Base-by-base conservation (phyloP, 1,139 yeast species). In the Pichia sp. region DNA sequence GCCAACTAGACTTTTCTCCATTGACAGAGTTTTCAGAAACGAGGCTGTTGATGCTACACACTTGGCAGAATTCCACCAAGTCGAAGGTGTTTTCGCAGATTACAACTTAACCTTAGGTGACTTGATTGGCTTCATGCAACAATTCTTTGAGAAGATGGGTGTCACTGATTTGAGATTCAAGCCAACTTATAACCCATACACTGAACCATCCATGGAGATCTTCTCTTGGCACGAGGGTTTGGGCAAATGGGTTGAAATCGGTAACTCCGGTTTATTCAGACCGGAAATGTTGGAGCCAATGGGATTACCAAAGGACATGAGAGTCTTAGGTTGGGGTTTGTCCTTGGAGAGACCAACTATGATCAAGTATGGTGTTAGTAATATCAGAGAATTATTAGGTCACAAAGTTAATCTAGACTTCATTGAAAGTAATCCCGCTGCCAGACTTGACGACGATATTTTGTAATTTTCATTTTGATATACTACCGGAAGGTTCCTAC, bases 41-140 rank as follows among this genome's bases (percentile, higher is more conserved):
- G 99, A 93, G 69, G 97, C 99, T 17, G 98, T 93, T 38, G 99
- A 93, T 60, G 98, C 97, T 37, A 93, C 99, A n/a, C 99, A 93
- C 64, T 75, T 93, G 64, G 98, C 98, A 20, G 99, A 93, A 67
- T 93, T 93, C 72, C 97, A 91, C 65, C 99, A 93, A 68, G 94
- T 93, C 45, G 99, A 93, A 67, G 99, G 99, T 67, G 98, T 93
- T 39, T 72, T 93, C 60, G 98, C 97, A 26, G 98, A 94, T 57
- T 88, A 86, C 64, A 84, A 87, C 62, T 69, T 91, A 54, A 88
- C 98, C 16, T 69, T 93, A 52, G 98, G 98, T 45, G 96, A 88
- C 59, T 72, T 93, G 62, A 93, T 93, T 63, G 96, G 96, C 29
- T 93, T 93, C 74, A 88, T 93, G 98, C 93, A 91, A 64, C 86